Evolutionary conservation across 164 flowering plant species (phyloP), one percentile per base, ranked within the genome.

Genomic region (Piper betle): DNA sequence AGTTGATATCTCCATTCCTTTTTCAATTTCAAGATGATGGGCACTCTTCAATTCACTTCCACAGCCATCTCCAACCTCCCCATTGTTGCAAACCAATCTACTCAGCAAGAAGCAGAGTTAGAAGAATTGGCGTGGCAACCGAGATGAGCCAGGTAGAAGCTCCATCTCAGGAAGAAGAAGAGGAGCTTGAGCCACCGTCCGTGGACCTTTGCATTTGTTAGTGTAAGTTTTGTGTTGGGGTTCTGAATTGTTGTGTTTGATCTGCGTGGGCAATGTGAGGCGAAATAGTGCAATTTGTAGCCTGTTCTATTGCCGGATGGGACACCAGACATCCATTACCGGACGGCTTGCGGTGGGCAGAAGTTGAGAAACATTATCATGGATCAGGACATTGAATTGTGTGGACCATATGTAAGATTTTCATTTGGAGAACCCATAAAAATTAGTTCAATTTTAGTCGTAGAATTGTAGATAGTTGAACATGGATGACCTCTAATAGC

Each of bases 251-350:
- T 3, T 1, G 48, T 53, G 20, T n/a, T 25, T 59, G 17, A 3
- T 37, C 6, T n/a, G 17, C 58, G 20, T 54, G n/a, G 6, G 1
- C 12, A 20, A 37, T 48, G 2, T 0, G 17, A 16, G 18, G 12
- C 38, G 33, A 25, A 37, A 10, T 53, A 18, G 12, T 62, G 11
- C 18, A 3, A 11, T 6, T 61, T 71, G 58, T 71, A 87, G 96
- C 83, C 97, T 15, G 89, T 81, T 37, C 72, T 91, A 60, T 74
- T 88, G 2, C 96, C 97, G 0, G 97, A 91, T 77, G 92, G 96
- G 59, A 82, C 84, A 0, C 96, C 92, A 7, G 96, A 91, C 64
- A 73, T 85, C 54, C 94, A 85, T 53, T 61, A 65, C 15, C 79
- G 94, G 0, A 71, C 75, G 3, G 82, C 90, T 0, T 62, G 79